These are phyloP conservation scores for Sugiyamaella valdiviana DNA, from an alignment of 805 yeast species.

Conservation along the genomic window DNA sequence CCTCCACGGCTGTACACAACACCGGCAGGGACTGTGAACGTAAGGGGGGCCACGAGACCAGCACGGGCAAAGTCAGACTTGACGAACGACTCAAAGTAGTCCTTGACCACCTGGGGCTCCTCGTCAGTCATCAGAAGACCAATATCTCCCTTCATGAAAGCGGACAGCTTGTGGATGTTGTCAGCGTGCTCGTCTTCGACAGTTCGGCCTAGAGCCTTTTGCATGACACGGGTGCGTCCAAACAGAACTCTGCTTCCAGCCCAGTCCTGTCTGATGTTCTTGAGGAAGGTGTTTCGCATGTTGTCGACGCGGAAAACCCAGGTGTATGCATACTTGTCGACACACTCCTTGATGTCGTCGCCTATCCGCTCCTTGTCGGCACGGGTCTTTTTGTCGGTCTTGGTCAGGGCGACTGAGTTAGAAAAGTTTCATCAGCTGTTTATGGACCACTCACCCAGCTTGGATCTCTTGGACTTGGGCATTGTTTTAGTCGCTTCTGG, in stretches of 20 bases:
- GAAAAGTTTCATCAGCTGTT: neutral
- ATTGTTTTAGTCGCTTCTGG: constrained; percentile 36
- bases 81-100: constrained; percentile 73
- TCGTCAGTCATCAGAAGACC: constrained; percentile 90
- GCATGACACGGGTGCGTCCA: constrained; percentile 90
- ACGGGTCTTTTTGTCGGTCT: constrained; percentile 91
- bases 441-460: constrained; percentile 42
- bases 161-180: constrained; percentile 64
- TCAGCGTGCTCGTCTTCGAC: constrained; percentile 88
- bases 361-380: constrained; percentile 88
- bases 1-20: constrained; percentile 94
- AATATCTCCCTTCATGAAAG: constrained; percentile 64
- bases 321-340: constrained; percentile 68
- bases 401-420: constrained; percentile 70
- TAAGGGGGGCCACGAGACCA: constrained; percentile 74
- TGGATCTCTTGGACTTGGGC: constrained; percentile 98
- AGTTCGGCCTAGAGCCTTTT: constrained; percentile 84
- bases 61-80: constrained; percentile 87
- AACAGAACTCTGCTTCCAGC: constrained; percentile 77
- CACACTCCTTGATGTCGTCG: constrained; percentile 77
- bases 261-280: constrained; percentile 92
- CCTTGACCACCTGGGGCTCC: constrained; percentile 76
- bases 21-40: constrained; percentile 84
- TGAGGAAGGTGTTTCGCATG: constrained; percentile 92
- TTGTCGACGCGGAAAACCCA: constrained; percentile 87